Percentiles rank a stretch among this genome's conserved stretches.
phyloP scores from a whole-genome alignment of 768 basidiomycete genomes.

The Rhodocollybia butyracea region DNA sequence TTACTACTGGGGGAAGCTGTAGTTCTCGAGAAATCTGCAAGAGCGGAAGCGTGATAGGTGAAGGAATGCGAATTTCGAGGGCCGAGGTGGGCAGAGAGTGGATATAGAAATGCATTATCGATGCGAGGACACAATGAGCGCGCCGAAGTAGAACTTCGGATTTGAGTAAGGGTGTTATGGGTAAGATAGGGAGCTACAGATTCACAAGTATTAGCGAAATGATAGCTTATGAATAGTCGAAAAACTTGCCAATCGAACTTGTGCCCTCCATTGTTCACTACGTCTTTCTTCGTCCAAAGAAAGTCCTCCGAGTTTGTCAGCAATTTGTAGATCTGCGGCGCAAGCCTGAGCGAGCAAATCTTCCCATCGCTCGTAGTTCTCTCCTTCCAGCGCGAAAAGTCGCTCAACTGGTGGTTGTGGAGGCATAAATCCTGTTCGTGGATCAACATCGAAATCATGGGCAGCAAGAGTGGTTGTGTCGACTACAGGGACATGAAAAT shows the following conservation, averaged over 20 bases:
- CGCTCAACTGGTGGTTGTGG: constrained; percentile 64
- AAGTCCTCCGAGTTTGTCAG: constrained; percentile 39
- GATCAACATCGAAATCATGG: constrained; percentile 91
- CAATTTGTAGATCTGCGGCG: constrained; percentile 50
- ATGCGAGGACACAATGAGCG: constrained; percentile 71
- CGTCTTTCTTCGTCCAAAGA: constrained; percentile 32
- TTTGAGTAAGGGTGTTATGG: constrained; percentile 38
- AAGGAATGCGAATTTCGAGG: constrained; percentile 58
- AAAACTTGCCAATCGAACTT: constrained; percentile 50
- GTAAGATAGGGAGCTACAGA: constrained; percentile 53
- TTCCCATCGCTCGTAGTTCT: constrained; percentile 75
- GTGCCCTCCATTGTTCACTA: constrained; percentile 51
- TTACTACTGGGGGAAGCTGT: constrained; percentile 82
- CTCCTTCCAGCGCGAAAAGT: constrained; percentile 35
- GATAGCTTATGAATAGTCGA: constrained; percentile 12
- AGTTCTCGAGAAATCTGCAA: constrained; percentile 67
- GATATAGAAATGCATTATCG: constrained; percentile 75
- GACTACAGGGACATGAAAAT: constrained; percentile 16
- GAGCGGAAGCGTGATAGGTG: constrained; percentile 69
- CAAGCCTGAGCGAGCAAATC: constrained; percentile 48
- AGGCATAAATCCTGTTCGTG: constrained; percentile 89
- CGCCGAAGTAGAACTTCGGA: constrained; percentile 62
- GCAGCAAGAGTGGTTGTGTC: constrained; percentile 70
- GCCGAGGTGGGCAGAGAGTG: constrained; percentile 54
- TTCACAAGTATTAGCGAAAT: neutral